Conservation (phyloP, 192 early-diverging fungal species). For the Backusella luteola region DNA sequence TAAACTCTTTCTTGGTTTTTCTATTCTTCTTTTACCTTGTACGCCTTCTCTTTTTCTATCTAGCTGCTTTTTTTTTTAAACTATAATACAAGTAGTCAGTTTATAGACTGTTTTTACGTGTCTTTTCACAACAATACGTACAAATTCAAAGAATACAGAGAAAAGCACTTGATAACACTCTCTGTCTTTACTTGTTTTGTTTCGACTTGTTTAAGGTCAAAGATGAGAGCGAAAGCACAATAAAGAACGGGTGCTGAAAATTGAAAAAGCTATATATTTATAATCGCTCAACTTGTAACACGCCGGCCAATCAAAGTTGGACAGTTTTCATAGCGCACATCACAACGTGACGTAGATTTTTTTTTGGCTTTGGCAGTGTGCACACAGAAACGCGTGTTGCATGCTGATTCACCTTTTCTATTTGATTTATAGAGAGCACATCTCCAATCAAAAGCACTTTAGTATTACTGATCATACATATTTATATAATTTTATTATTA, state of each 20-base stretch:
- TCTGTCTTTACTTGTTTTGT: neutral
- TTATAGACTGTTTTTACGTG: neutral
- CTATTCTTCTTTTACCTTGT: neutral
- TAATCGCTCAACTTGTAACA: neutral
- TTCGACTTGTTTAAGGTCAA: neutral
- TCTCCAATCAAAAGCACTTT: no score
- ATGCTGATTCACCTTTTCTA: no score
- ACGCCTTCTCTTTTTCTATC: neutral
- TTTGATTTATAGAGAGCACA: no score
- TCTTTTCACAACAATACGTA: neutral
- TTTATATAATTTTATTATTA: neutral
- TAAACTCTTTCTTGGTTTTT: neutral
- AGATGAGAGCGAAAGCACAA: constrained; percentile 4
- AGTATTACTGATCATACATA: neutral
- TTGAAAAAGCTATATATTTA: neutral
- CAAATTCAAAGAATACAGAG: neutral
- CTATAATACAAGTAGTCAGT: neutral
- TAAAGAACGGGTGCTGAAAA: constrained; percentile 1
- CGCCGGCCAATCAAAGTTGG: neutral
- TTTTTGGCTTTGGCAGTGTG: neutral
- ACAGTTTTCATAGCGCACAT: neutral
- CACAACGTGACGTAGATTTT: neutral
- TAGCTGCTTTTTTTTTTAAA: neutral
- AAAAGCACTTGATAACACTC: neutral
- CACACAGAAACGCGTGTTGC: neutral